phyloP scores from a whole-genome alignment of 345 rosid genomes.

The Brassica napus region DNA sequence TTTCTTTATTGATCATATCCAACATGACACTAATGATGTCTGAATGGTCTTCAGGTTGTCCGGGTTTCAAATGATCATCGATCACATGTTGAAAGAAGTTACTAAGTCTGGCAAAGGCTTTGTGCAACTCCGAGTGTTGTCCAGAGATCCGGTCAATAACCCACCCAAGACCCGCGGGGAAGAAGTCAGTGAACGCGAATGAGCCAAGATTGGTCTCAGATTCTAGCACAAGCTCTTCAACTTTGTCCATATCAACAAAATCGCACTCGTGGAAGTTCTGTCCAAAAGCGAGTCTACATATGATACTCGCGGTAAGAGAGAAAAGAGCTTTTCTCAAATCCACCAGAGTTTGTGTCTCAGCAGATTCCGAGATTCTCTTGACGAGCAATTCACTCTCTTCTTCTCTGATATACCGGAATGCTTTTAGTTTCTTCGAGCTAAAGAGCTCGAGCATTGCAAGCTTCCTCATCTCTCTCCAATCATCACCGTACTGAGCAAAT shows the following conservation, averaged over 20 bases:
- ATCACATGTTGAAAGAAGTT: slow-evolving; percentile 42
- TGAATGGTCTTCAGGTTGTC: slow-evolving; percentile 20
- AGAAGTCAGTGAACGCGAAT: slow-evolving; percentile 40
- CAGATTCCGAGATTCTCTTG: slow-evolving; percentile 26
- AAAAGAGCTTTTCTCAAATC: slow-evolving; percentile 35
- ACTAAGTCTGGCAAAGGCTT: slow-evolving; percentile 41
- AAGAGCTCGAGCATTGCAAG: slow-evolving; percentile 44
- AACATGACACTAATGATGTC: slow-evolving; percentile 52
- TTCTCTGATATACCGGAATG: slow-evolving; percentile 44
- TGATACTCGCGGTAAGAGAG: slow-evolving; percentile 36
- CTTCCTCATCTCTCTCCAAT: slow-evolving; percentile 46
- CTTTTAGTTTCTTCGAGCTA: slow-evolving; percentile 42
- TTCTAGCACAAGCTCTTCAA: slow-evolving; percentile 46
- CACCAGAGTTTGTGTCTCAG: slow-evolving; percentile 30
- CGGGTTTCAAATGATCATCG: slow-evolving; percentile 47
- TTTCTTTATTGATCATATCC: slow-evolving; percentile 25
- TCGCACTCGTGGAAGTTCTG: slow-evolving; percentile 38
- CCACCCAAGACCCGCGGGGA: slow-evolving; percentile 48
- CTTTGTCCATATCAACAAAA: slow-evolving; percentile 37
- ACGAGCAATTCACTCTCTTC: slow-evolving; percentile 40
- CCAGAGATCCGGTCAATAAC: slow-evolving; percentile 45
- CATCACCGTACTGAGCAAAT: slow-evolving; percentile 43
- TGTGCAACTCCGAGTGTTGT: slow-evolving; percentile 33
- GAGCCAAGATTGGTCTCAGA: slow-evolving; percentile 29
- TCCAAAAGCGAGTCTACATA: slow-evolving; percentile 44